These are phyloP conservation scores for Thielaviopsis euricoi DNA, from an alignment of 2,329 filamentous ascomycete species.

Conservation along the genomic window DNA sequence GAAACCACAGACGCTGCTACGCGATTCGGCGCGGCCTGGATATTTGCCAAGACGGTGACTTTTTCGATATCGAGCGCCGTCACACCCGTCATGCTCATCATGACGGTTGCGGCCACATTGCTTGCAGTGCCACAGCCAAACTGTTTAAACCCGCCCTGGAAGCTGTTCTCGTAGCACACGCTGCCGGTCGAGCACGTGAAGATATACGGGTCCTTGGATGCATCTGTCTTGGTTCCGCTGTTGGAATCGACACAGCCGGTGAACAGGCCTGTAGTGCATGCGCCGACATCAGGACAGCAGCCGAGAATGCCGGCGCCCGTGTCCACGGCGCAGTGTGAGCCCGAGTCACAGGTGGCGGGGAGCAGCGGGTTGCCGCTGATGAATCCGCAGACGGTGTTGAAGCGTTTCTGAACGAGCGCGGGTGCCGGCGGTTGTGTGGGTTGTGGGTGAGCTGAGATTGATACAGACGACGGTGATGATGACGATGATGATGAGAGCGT, in stretches of 20 bases:
- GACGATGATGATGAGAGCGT: conserved; percentile 15
- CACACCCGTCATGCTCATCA: conserved; percentile 28
- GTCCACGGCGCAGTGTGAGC: conserved; percentile 42
- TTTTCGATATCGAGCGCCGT: conserved; percentile 17
- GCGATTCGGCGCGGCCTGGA: background rate
- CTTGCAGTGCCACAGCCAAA: conserved; percentile 37
- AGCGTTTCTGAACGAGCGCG: conserved; percentile 67
- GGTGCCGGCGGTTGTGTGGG: conserved; percentile 22
- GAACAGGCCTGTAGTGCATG: conserved; percentile 38
- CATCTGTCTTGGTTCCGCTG: conserved; percentile 19
- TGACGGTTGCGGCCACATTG: conserved; percentile 31
- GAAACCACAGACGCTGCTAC: background rate
- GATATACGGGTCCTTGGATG: conserved; percentile 38
- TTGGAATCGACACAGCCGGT: conserved; percentile 39
- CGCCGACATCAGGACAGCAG: conserved; percentile 35
- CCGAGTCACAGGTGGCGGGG: conserved; percentile 39
- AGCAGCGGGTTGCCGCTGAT: conserved; percentile 34
- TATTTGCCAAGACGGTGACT: conserved; percentile 22
- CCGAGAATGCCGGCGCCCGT: conserved; percentile 31
- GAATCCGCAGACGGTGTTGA: conserved; percentile 52
- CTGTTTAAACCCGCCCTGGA: conserved; percentile 38
- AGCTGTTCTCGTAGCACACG: conserved; percentile 39
- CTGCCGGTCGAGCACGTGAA: conserved; percentile 35
- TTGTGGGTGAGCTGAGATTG: conserved; percentile 18
- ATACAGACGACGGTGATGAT: conserved; percentile 14